Base-by-base conservation (phyloP, 2,329 filamentous ascomycete genomes). In the Arthroderma sp. region DNA sequence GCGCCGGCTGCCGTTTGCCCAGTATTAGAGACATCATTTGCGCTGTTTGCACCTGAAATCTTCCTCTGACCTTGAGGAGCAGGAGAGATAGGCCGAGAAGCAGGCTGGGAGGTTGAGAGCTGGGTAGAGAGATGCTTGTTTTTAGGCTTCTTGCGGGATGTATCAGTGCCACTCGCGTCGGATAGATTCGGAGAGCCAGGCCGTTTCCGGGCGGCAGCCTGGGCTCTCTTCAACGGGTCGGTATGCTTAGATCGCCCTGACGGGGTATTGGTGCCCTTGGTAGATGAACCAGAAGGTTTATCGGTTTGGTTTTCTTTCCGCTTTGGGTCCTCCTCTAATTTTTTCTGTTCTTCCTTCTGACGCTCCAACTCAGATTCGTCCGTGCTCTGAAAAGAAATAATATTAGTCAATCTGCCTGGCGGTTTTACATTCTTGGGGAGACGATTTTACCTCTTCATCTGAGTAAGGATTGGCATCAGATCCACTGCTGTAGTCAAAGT, bases 101-200 rank as follows among this genome's bases (percentile, higher is more conserved):
- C 43, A n/a, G 59, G 43, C 21, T 58, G 55, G 13, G 59, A 59
- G 2, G 53, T 54, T 2, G 65, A 62, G 21, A 65, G 59, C 52
- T 70, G 70, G n/a, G 67, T 62, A 3, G 65, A 58, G 9, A 63
- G 61, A 61, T 82, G 79, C 68, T 86, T 86, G 74, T 85, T 87
- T 67, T 86, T 82, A 68, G 80, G 81, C 75, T 88, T 88, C 73
- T 93, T 90, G 63, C 86, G 85, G 23, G 84, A 82, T 0, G 88
- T 91, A 69, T 97, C 91, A 64, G 91, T 94, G 56, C 89, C 91
- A 68, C 89, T 95, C 8, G 89, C 89, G 68, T 97, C 91, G 1
- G 90, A 96, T 33, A 87, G 79, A 62, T 91, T 86, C 2, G 91
- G 89, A 15, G 90, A 95, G 17, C 90, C 89, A 33, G 88, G 81